A percentile compares a stretch with the other conserved stretches of the same genome.
Evolutionary conservation across 2,329 filamentous ascomycete species (phyloP).

Genomic region (Monosporascus sp.): DNA sequence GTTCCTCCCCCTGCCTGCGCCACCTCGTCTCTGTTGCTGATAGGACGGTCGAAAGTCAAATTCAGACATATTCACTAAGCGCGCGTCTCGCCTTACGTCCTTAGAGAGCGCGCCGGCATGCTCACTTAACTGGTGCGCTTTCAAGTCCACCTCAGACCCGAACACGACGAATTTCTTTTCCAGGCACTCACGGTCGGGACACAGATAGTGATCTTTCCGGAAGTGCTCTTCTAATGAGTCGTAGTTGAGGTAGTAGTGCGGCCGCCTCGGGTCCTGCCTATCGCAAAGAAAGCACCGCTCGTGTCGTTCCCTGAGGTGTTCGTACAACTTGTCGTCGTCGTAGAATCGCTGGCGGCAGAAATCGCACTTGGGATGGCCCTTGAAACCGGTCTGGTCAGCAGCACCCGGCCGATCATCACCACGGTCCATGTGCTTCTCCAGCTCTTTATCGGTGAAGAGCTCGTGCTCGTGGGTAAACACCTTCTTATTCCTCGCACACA

Average conservation of each 20-base stretch:
- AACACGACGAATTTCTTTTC: conserved; percentile 99
- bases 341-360: conserved; percentile 94
- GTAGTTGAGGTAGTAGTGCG: conserved; percentile 91
- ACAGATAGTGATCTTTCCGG: conserved; percentile 78
- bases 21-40: conserved; percentile 51
- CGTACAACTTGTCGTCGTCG: conserved; percentile 89
- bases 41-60: conserved; percentile 79
- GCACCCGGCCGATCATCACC: conserved; percentile 90
- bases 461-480: conserved; percentile 98
- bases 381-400: conserved; percentile 90
- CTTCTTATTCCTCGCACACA: conserved; percentile 81
- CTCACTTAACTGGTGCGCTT: conserved; percentile 81
- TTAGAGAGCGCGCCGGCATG: conserved; percentile 80
- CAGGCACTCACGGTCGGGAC: conserved; percentile 77
- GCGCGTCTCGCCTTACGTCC: conserved; percentile 74
- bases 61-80: conserved; percentile 77
- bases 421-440: conserved; percentile 81
- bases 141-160: conserved; percentile 87
- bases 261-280: conserved; percentile 60
- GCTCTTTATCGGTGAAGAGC: conserved; percentile 73
- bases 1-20: conserved; percentile 34
- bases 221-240: conserved; percentile 83
- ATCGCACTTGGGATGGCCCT: conserved; percentile 87
- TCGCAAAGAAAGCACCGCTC: conserved; percentile 96
- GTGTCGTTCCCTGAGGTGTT: conserved; percentile 89